Percentiles rank a stretch among this genome's conserved stretches.
Evolutionary conservation across 73 alveolate genomes (phyloP).

Genomic region (Paraurostyla sp.): DNA sequence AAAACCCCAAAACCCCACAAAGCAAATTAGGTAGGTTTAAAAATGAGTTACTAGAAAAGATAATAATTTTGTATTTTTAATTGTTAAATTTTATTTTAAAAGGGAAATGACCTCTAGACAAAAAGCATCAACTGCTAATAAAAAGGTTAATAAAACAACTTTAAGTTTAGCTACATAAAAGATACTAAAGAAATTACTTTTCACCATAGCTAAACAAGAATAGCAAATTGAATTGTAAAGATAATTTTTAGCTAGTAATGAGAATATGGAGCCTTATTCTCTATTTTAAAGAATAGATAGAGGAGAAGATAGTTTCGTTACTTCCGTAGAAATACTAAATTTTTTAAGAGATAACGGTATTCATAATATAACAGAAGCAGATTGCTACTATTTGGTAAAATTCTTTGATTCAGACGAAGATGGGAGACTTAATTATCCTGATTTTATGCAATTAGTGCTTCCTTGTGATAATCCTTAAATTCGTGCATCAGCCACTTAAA

Average conservation of each 20-base stretch:
- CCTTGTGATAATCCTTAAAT: conserved; percentile 62
- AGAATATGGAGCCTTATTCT: conserved; percentile 59
- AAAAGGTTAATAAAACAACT: not conserved
- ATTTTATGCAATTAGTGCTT: conserved; percentile 61
- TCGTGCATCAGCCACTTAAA: conserved; percentile 55
- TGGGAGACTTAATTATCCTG: conserved; percentile 63
- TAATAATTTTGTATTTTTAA: not conserved
- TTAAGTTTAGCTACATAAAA: conserved; percentile 10
- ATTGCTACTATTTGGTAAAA: conserved; percentile 62
- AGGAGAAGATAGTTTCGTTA: conserved; percentile 52
- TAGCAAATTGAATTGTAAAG: conserved; percentile 40
- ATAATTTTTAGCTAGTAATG: conserved; percentile 45
- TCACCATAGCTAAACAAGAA: conserved; percentile 44
- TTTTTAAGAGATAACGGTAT: conserved; percentile 60
- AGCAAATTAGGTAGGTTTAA: not conserved
- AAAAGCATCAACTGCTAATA: not conserved
- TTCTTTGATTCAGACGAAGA: conserved; percentile 67
- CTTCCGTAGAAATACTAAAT: conserved; percentile 33
- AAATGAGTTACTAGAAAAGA: not conserved
- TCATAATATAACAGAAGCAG: conserved; percentile 56
- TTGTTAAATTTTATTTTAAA: not conserved
- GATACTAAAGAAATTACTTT: conserved; percentile 31
- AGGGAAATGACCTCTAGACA: conserved; percentile 7
- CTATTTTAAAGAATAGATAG: conserved; percentile 58
- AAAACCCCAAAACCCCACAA: conserved; percentile 18